A percentile compares a stretch with the other conserved stretches of the same genome.
Evolutionary conservation across 139 green algal species (phyloP).

Genomic region (Chlamydomonas sphaeroides): DNA sequence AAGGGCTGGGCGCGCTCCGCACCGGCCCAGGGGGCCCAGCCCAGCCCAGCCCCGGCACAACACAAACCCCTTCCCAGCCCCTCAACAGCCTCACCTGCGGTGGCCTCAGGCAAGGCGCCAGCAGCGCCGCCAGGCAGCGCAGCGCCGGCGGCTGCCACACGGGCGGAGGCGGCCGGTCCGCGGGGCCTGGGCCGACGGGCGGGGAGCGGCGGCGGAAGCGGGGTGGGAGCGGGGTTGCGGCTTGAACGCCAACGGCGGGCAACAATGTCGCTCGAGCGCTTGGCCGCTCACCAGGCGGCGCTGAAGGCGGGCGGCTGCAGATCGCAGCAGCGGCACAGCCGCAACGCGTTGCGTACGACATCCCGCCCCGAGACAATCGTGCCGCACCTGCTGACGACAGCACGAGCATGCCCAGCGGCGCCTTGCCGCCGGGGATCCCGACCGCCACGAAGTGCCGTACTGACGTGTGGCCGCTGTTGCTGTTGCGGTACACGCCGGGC

Average conservation of each 20-base stretch:
- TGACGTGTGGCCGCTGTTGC: background rate
- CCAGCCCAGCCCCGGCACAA: too few species aligned
- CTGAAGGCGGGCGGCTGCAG: too few species aligned
- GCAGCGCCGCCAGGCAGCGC: background rate
- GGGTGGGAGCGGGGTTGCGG: background rate
- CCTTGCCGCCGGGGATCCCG: constrained; percentile 6
- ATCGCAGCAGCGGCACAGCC: too few species aligned
- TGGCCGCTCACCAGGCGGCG: too few species aligned
- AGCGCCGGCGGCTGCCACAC: background rate
- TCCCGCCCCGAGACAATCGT: background rate
- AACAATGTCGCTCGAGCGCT: background rate
- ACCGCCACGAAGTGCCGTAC: constrained; percentile 17
- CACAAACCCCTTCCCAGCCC: too few species aligned
- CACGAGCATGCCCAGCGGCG: background rate
- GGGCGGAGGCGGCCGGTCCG: background rate
- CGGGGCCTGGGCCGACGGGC: background rate
- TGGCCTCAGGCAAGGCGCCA: constrained; percentile 6
- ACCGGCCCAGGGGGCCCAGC: too few species aligned
- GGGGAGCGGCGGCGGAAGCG: background rate
- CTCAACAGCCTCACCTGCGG: constrained; percentile 13
- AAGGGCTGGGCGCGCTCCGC: too few species aligned
- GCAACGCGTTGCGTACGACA: background rate
- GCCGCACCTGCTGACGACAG: background rate
- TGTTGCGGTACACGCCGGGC: too few species aligned
- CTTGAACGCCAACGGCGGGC: too few species aligned